A percentile compares a stretch with the other conserved stretches of the same genome.
Evolutionary conservation across 345 rosid genomes (phyloP).

Genomic region (Euphorbia tirucalli): DNA sequence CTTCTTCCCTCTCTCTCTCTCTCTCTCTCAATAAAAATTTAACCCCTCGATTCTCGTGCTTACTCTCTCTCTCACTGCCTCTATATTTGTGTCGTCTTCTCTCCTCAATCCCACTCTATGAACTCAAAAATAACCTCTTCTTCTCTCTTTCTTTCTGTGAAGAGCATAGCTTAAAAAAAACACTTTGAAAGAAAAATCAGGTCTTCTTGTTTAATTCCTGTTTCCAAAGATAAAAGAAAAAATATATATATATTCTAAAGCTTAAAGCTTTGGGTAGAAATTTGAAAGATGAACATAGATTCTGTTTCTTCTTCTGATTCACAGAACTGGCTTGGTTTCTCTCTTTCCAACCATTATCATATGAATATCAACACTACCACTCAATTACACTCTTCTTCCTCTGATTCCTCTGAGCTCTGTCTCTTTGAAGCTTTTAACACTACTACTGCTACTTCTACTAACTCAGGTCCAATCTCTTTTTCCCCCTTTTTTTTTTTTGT

Average conservation of each 20-base stretch:
- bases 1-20: background rate
- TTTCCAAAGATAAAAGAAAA: slow-evolving; percentile 13
- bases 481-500: background rate
- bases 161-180: too few species aligned
- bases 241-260: background rate
- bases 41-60: slow-evolving; percentile 28
- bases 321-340: slow-evolving; percentile 31
- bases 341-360: slow-evolving; percentile 23
- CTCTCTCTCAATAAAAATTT: slow-evolving; percentile 13
- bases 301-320: slow-evolving; percentile 9
- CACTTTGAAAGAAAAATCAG: background rate
- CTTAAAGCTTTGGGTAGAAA: background rate
- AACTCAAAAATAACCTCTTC: too few species aligned
- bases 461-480: slow-evolving; percentile 29
- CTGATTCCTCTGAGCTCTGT: slow-evolving; percentile 18
- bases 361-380: slow-evolving; percentile 1
- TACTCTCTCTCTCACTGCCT: slow-evolving; percentile 13
- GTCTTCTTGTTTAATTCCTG: background rate
- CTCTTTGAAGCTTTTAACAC: slow-evolving; percentile 24
- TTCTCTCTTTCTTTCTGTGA: slow-evolving; percentile 3
- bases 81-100: slow-evolving; percentile 26
- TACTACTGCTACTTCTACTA: slow-evolving; percentile 6
- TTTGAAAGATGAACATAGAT: slow-evolving; percentile 14
- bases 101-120: background rate
- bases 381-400: too few species aligned